phyloP scores from a whole-genome alignment of 176 grass and related monocot species.

The Zea mays region DNA sequence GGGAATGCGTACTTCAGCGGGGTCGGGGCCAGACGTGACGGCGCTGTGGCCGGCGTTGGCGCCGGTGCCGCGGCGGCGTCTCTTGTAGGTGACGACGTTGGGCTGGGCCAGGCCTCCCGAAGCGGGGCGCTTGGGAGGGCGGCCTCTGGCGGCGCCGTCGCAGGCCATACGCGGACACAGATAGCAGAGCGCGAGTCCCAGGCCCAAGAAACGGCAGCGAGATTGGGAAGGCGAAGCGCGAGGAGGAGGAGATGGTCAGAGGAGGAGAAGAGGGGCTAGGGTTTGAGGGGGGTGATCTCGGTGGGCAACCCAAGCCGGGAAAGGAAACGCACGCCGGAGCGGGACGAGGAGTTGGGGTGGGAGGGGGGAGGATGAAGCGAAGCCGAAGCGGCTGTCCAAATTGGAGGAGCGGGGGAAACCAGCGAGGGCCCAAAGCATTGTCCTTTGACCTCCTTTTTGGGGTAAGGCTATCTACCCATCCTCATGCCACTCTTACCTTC shows the following conservation, averaged over 20 bases:
- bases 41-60: not conserved
- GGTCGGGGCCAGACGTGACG: not conserved
- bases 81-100: slow-evolving; percentile 54
- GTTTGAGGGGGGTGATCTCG: slow-evolving; percentile 21
- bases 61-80: slow-evolving; percentile 28
- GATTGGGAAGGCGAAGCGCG: not conserved
- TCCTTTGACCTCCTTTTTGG: not conserved
- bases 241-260: not conserved
- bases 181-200: not conserved
- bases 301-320: not conserved
- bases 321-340: not conserved
- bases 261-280: slow-evolving; percentile 4
- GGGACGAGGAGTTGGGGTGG: not conserved
- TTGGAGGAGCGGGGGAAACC: slow-evolving; percentile 5
- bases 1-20: not conserved
- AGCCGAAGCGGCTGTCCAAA: not conserved
- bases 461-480: no score
- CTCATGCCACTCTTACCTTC: no score
- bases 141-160: slow-evolving; percentile 23
- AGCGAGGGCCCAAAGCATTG: not conserved
- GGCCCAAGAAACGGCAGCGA: not conserved
- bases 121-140: slow-evolving; percentile 34
- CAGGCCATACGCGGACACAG: slow-evolving; percentile 27
- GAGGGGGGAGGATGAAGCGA: not conserved
- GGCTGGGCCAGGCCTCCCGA: not conserved